These are phyloP conservation scores for Aspergillus pseudoglaucus DNA, from an alignment of 2,329 filamentous ascomycete species.

Conservation along the genomic window DNA sequence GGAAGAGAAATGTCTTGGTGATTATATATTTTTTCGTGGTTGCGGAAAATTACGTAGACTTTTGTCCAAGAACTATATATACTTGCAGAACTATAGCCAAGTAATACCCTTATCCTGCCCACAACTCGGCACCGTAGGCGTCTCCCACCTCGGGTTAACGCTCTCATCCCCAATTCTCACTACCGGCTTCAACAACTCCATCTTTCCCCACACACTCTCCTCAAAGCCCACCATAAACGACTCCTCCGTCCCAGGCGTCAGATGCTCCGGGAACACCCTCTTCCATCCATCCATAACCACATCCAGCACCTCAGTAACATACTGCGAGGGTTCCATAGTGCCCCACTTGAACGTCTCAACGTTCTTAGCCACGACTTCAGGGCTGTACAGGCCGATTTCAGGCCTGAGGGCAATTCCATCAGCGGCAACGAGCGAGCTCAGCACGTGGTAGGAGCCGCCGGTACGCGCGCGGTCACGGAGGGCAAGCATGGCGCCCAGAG, in stretches of 20 bases:
- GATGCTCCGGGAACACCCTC: constrained; percentile 9
- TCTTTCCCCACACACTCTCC: constrained; percentile 6
- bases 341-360: constrained; percentile 9
- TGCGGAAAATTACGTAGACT: too few relatives aligned
- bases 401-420: constrained; percentile 24
- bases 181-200: constrained; percentile 12
- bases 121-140: constrained; percentile 11
- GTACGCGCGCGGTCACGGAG: constrained; percentile 12
- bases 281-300: constrained; percentile 21
- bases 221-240: constrained; percentile 7
- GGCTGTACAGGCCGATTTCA: constrained; percentile 28
- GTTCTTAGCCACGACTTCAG: constrained; percentile 12
- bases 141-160: constrained; percentile 9
- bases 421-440: constrained; percentile 23
- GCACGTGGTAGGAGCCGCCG: constrained; percentile 19
- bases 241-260: constrained; percentile 7
- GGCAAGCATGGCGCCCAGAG: constrained; percentile 11
- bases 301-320: constrained; percentile 18
- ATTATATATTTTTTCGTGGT: too few relatives aligned
- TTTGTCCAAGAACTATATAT: too few relatives aligned
- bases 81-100: constrained; percentile 1
- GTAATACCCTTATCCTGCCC: constrained; percentile 2
- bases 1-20: too few relatives aligned
- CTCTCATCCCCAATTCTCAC: constrained; percentile 6
- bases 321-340: constrained; percentile 10